These are phyloP conservation scores for Epichloe scottii DNA, from an alignment of 2,329 filamentous ascomycete species.

Conservation along the genomic window DNA sequence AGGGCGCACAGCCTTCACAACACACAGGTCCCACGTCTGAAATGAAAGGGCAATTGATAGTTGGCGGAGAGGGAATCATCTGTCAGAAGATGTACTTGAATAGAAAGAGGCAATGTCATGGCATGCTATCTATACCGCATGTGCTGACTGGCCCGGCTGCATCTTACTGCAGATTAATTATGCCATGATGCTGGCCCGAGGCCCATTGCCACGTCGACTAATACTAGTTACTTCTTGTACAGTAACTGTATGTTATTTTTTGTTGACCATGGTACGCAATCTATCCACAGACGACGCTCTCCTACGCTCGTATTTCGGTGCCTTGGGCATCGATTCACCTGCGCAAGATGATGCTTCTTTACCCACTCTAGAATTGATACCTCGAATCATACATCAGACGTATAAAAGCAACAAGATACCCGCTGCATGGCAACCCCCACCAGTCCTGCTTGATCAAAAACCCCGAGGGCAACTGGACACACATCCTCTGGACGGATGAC, in stretches of 20 bases:
- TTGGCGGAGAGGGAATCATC: too few relatives aligned
- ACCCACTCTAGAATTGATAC: neutral
- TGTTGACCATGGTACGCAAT: neutral
- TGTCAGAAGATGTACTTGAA: too few relatives aligned
- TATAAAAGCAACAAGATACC: conserved; percentile 1
- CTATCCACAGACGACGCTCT: neutral
- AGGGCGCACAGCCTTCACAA: too few relatives aligned
- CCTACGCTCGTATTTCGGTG: neutral
- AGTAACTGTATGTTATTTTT: neutral
- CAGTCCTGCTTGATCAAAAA: neutral
- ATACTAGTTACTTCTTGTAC: neutral
- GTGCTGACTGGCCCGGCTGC: too few relatives aligned
- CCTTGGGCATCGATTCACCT: neutral
- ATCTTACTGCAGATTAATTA: too few relatives aligned
- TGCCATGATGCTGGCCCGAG: too few relatives aligned
- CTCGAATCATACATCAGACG: conserved; percentile 4
- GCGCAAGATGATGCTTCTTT: too few relatives aligned
- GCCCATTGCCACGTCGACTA: neutral
- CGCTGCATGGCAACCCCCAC: neutral
- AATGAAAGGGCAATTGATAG: too few relatives aligned
- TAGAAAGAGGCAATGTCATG: too few relatives aligned
- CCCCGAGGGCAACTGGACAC: neutral
- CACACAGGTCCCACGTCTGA: too few relatives aligned
- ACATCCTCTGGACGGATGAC: conserved; percentile 61
- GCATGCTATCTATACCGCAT: too few relatives aligned